Evolutionary conservation across 1,284 basidiomycete genomes (phyloP).

Genomic region (Rhodofomes roseus): DNA sequence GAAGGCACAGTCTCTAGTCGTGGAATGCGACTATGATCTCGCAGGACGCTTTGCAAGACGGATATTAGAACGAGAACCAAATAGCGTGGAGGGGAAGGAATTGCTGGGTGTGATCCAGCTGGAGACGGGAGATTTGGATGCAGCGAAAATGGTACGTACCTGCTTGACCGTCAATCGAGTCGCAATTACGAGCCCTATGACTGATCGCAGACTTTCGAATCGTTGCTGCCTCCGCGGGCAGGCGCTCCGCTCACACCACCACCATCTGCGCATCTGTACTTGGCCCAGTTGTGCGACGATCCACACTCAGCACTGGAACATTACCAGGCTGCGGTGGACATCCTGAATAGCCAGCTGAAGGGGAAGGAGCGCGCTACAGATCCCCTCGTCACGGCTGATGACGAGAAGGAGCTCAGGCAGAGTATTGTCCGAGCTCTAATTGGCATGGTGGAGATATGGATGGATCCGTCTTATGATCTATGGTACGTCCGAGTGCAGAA

Average conservation of each 20-base stretch:
- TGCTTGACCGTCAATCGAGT: neutral
- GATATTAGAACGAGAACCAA: slow-evolving; percentile 62
- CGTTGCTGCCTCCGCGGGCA: slow-evolving; percentile 57
- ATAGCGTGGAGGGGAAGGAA: slow-evolving; percentile 73
- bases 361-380: slow-evolving; percentile 59
- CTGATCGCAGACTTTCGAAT: slow-evolving; percentile 55
- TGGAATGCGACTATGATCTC: slow-evolving; percentile 82
- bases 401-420: slow-evolving; percentile 62
- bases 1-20: slow-evolving; percentile 75
- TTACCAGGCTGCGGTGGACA: slow-evolving; percentile 78
- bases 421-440: slow-evolving; percentile 84
- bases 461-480: slow-evolving; percentile 84
- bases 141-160: slow-evolving; percentile 63
- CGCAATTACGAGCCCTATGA: neutral
- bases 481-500: slow-evolving; percentile 53
- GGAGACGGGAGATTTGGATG: slow-evolving; percentile 73
- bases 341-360: slow-evolving; percentile 69
- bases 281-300: slow-evolving; percentile 83
- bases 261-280: slow-evolving; percentile 84
- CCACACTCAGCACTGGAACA: slow-evolving; percentile 76
- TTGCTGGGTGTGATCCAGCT: slow-evolving; percentile 76
- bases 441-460: slow-evolving; percentile 95
- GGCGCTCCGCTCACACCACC: slow-evolving; percentile 60
- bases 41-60: slow-evolving; percentile 72
- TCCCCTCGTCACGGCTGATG: slow-evolving; percentile 36